These are phyloP conservation scores for Nicotiana sylvestris DNA, from an alignment of 257 asterid genomes.

Conservation along the genomic window DNA sequence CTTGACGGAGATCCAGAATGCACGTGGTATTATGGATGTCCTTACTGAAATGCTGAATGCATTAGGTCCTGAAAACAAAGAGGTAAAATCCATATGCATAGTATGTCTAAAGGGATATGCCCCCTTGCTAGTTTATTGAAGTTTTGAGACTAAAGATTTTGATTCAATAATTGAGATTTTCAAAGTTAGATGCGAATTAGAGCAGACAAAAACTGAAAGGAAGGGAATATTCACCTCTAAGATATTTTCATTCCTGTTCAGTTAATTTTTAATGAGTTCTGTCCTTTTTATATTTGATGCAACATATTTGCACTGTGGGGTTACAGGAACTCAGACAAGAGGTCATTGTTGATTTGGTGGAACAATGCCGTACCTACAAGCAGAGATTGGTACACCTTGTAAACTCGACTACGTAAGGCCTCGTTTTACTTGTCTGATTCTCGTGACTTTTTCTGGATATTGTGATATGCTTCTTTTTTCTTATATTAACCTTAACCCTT, in stretches of 20 bases:
- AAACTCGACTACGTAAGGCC: slow-evolving; percentile 19
- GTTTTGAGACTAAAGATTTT: background rate
- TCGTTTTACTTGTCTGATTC: background rate
- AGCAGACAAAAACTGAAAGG: background rate
- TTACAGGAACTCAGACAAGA: slow-evolving; percentile 61
- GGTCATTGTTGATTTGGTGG: slow-evolving; percentile 19
- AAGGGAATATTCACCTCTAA: background rate
- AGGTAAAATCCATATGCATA: slow-evolving; percentile 40
- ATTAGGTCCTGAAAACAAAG: slow-evolving; percentile 79
- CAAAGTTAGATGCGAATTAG: background rate
- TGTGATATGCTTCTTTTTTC: background rate
- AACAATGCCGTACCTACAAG: slow-evolving; percentile 19
- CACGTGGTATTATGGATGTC: slow-evolving; percentile 50
- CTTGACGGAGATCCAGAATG: slow-evolving; percentile 89
- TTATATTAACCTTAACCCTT: background rate
- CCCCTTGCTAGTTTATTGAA: background rate
- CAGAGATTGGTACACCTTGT: slow-evolving; percentile 23
- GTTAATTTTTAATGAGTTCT: background rate
- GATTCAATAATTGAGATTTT: background rate
- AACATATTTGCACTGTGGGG: slow-evolving; percentile 15
- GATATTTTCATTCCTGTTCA: background rate
- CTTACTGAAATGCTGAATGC: slow-evolving; percentile 45
- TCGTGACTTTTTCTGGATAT: background rate
- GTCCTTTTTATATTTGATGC: slow-evolving; percentile 5
- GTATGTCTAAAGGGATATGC: background rate